Evolutionary conservation across 331 rosid species (phyloP).

Genomic region (Cydonia oblonga): DNA sequence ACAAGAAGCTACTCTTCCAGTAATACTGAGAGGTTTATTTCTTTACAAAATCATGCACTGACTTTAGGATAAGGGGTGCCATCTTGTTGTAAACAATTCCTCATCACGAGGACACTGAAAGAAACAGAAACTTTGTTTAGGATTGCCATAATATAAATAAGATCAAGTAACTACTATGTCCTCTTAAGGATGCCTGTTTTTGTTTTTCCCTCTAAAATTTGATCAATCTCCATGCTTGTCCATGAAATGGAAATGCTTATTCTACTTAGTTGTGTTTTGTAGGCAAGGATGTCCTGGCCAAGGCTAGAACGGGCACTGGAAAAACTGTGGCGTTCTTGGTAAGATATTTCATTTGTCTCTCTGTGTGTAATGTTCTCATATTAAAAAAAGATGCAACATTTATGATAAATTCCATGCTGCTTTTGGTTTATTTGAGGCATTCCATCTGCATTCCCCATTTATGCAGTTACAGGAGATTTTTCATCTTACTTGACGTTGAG

Average conservation of each 20-base stretch:
- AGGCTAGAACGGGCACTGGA: slow-evolving; percentile 96
- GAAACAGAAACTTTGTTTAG: background rate
- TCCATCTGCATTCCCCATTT: background rate
- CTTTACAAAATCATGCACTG: background rate
- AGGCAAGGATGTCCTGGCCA: slow-evolving; percentile 98
- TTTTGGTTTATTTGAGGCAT: background rate
- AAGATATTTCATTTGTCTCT: slow-evolving; percentile 18
- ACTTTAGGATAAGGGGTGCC: background rate
- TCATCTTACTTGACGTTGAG: slow-evolving; percentile 12
- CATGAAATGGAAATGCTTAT: slow-evolving; percentile 5
- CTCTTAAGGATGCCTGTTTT: background rate
- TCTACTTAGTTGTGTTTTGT: slow-evolving; percentile 13
- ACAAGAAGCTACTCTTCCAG: slow-evolving; percentile 95
- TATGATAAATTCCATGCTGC: background rate
- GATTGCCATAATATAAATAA: background rate
- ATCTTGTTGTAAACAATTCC: background rate
- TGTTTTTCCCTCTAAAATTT: background rate
- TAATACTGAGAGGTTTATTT: slow-evolving; percentile 67
- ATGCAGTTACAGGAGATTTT: slow-evolving; percentile 6
- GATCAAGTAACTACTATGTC: background rate
- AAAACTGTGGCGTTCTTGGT: slow-evolving; percentile 99
- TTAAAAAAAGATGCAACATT: background rate
- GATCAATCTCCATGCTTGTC: background rate
- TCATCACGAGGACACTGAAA: background rate
- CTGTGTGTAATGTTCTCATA: background rate